These are phyloP conservation scores for Gastrolobium bilobum DNA, from an alignment of 306 rosid genomes.

Conservation along the genomic window DNA sequence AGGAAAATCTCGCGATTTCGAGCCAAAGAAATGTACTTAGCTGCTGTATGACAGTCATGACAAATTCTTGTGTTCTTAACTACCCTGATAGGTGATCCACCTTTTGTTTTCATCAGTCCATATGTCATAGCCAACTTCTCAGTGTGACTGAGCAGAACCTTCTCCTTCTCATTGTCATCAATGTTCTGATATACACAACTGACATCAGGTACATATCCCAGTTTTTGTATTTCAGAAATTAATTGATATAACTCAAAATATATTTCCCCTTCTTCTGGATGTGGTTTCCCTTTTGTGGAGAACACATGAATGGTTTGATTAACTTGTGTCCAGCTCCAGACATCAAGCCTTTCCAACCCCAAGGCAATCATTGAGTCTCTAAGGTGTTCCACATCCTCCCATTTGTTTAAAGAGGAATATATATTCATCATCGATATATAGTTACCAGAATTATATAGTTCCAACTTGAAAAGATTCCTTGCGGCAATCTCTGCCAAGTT, in stretches of 20 bases:
- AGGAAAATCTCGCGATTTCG: constrained; percentile 59
- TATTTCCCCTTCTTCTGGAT: constrained; percentile 67
- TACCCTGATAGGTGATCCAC: constrained; percentile 67
- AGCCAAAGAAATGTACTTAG: constrained; percentile 68
- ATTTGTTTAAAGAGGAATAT: constrained; percentile 65
- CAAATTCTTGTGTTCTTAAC: constrained; percentile 75
- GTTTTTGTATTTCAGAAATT: constrained; percentile 59
- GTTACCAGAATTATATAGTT: constrained; percentile 71
- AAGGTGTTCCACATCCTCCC: constrained; percentile 69
- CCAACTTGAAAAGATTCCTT: constrained; percentile 66
- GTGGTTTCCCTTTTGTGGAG: constrained; percentile 66
- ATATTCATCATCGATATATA: constrained; percentile 72
- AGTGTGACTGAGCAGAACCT: constrained; percentile 72
- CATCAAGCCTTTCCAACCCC: constrained; percentile 55
- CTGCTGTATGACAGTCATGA: constrained; percentile 70
- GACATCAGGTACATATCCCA: constrained; percentile 67
- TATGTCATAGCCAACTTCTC: constrained; percentile 79
- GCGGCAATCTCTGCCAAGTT: constrained; percentile 70
- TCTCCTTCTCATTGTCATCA: constrained; percentile 65
- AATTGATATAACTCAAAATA: constrained; percentile 69
- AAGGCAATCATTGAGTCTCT: constrained; percentile 52
- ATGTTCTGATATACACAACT: constrained; percentile 69
- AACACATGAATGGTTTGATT: constrained; percentile 62
- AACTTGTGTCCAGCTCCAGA: constrained; percentile 81
- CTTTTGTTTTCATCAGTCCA: constrained; percentile 65